phyloP scores from a whole-genome alignment of 2,329 filamentous ascomycete genomes.

The Graphiopsis chlorocephala region DNA sequence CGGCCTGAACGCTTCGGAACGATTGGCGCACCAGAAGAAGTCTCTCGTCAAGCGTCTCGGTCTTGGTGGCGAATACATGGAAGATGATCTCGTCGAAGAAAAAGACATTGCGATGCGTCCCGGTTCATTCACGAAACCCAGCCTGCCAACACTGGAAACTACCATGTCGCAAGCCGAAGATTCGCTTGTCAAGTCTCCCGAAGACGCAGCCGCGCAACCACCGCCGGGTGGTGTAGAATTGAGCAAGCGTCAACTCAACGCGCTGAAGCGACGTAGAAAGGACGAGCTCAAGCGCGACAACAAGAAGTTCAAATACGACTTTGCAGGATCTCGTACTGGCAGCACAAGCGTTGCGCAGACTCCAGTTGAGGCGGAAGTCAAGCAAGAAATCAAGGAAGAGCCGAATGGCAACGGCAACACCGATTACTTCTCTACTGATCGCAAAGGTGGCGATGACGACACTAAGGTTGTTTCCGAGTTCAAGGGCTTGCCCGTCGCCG shows the following conservation, averaged over 20 bases:
- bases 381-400: conserved; percentile 58
- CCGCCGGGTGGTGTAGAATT: conserved; percentile 49
- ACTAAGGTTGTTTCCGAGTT: conserved; percentile 92
- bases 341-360: conserved; percentile 60
- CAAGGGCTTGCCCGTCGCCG: conserved; percentile 76
- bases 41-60: conserved; percentile 79
- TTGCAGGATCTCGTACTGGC: conserved; percentile 63
- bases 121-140: conserved; percentile 34
- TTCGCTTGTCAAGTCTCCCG: conserved; percentile 31
- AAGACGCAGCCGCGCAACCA: conserved; percentile 27
- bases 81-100: conserved; percentile 75
- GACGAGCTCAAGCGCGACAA: conserved; percentile 83
- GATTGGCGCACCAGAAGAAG: conserved; percentile 85
- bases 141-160: conserved; percentile 52
- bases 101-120: conserved; percentile 54
- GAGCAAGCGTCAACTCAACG: conserved; percentile 91
- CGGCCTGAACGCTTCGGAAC: conserved; percentile 73
- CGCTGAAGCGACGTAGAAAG: conserved; percentile 91
- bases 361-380: conserved; percentile 53
- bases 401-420: conserved; percentile 47
- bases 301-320: conserved; percentile 74
- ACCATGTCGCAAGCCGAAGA: conserved; percentile 44
- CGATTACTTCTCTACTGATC: conserved; percentile 90
- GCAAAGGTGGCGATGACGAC: conserved; percentile 78
- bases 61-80: conserved; percentile 76